Evolutionary conservation across 257 asterid genomes (phyloP), one percentile per base, ranked within the genome.

Genomic region (Salvia miltiorrhiza): DNA sequence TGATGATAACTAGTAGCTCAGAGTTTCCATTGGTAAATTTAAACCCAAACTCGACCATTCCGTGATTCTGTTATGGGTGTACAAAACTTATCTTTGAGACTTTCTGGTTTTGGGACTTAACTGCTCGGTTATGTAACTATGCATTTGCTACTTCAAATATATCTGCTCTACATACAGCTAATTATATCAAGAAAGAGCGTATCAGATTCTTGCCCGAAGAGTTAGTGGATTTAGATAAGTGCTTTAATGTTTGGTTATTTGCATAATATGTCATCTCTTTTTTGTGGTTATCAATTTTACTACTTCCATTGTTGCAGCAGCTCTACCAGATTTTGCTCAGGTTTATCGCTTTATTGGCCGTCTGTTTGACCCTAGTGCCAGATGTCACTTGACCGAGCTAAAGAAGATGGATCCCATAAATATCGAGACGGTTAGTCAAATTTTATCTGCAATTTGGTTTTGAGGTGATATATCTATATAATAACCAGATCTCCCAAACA

Each of bases 321-420:
- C 76, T 50, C 63, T 77, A 56, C 96, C 96, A 7, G 95, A 91
- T 76, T 91, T 91, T 65, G 78, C 88, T 73, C 85, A 91, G 82
- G 95, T 89, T 48, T 91, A 91, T 69, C 78, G 91, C 63, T 83
- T 88, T 57, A 88, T 91, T 54, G 97, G 92, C 81, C 85, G 88
- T 61, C 76, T 83, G 80, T 92, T 47, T 83, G 81, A 82, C 67
- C 76, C 81, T 50, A 28, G 35, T 41, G 78, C 73, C 16, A 71
- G 65, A 3, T 52, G 57, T 45, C 95, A 87, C 78, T 45, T 91
- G 76, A 81, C 69, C 71, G 84, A 81, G 39, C 73, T 91, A 21
- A 80, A 73, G 59, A 77, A 49, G 70, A 85, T 91, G 97, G 90
- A 85, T 50, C 87, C 89, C 28, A 77, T 91, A 45, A 60, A 86